phyloP scores from a whole-genome alignment of 164 flowering plant species.

The Aristolochia californica region DNA sequence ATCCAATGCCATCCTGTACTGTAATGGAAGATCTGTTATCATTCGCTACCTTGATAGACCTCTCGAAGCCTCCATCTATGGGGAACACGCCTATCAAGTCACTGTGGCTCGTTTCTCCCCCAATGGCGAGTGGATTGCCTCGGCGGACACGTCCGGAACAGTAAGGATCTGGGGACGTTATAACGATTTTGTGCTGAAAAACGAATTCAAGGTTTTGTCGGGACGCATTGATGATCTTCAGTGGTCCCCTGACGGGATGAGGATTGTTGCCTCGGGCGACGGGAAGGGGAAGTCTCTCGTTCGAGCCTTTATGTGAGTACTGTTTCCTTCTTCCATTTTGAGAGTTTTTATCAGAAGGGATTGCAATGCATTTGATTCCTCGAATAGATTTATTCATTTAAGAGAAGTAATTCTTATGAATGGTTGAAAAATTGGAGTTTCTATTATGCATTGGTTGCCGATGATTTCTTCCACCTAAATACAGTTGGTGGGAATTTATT shows the following conservation, averaged over 20 bases:
- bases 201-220: slow-evolving; percentile 71
- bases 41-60: slow-evolving; percentile 68
- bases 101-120: slow-evolving; percentile 94
- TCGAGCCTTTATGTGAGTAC: slow-evolving; percentile 79
- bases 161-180: slow-evolving; percentile 87
- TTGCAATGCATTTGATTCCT: neutral
- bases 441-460: too few species aligned
- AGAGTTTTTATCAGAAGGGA: neutral
- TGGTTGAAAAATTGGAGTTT: slow-evolving; percentile 90
- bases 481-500: too few species aligned
- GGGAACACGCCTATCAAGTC: slow-evolving; percentile 77
- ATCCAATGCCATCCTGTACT: slow-evolving; percentile 63
- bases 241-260: slow-evolving; percentile 80
- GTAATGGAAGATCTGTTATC: slow-evolving; percentile 83
- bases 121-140: slow-evolving; percentile 98
- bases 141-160: slow-evolving; percentile 85
- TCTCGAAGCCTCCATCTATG: slow-evolving; percentile 58
- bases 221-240: slow-evolving; percentile 96
- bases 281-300: slow-evolving; percentile 90
- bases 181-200: slow-evolving; percentile 66
- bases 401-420: slow-evolving; percentile 3
- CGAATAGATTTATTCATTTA: neutral
- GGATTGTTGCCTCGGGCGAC: slow-evolving; percentile 93
- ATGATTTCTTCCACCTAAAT: too few species aligned
- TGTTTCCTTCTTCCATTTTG: neutral